phyloP scores from a whole-genome alignment of 1,284 basidiomycete genomes.

The Earliella scabrosa region DNA sequence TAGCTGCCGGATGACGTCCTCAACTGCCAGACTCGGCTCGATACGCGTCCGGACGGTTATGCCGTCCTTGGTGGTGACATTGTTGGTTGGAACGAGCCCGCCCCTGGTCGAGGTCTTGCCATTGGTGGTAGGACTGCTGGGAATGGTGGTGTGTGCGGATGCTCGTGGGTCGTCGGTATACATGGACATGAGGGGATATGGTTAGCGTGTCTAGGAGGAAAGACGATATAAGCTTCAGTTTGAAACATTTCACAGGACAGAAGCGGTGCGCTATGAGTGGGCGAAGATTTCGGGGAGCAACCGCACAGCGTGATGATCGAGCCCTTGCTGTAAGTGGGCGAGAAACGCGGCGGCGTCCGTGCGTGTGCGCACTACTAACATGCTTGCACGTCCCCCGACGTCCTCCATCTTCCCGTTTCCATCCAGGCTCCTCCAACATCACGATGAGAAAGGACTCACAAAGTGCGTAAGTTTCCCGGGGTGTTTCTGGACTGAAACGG shows the following conservation, averaged over 20 bases:
- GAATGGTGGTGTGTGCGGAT: conserved; percentile 13
- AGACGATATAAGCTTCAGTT: conserved; percentile 11
- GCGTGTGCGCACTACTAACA: background rate
- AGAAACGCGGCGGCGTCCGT: background rate
- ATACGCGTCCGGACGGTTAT: conserved; percentile 78
- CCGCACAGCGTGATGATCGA: background rate
- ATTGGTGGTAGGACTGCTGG: conserved; percentile 28
- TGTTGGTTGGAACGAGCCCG: conserved; percentile 76
- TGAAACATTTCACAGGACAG: conserved; percentile 5
- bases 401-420: no score
- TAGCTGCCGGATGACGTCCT: conserved; percentile 80
- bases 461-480: background rate
- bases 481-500: background rate
- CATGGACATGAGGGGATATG: conserved; percentile 13
- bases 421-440: background rate
- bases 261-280: conserved; percentile 11
- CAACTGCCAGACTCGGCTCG: conserved; percentile 77
- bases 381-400: no score
- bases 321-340: background rate
- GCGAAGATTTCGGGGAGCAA: conserved; percentile 14
- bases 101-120: conserved; percentile 42
- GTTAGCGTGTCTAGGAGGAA: conserved; percentile 3
- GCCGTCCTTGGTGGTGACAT: conserved; percentile 74
- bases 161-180: conserved; percentile 18
- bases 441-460: conserved; percentile 3